Evolutionary conservation across 208 protist genomes (phyloP).

Genomic region (Trypanosoma lewisi): DNA sequence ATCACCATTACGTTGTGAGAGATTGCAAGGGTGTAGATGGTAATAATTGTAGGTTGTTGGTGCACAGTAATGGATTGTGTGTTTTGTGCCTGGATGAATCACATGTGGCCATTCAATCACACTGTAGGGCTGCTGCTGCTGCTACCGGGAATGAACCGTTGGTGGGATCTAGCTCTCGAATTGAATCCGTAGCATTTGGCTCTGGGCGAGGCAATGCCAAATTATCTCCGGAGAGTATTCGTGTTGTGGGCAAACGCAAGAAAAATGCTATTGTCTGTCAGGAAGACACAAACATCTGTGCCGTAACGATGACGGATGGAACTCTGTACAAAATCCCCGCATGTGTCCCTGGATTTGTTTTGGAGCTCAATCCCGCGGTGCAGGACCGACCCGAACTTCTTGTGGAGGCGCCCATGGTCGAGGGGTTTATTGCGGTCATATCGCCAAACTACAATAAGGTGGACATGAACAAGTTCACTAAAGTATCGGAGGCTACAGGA

Average conservation of each 20-base stretch:
- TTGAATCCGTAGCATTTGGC: slow-evolving; percentile 40
- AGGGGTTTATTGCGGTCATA: slow-evolving; percentile 81
- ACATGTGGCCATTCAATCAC: slow-evolving; percentile 36
- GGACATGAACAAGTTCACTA: slow-evolving; percentile 43
- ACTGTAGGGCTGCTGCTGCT: not conserved
- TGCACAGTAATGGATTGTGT: slow-evolving; percentile 85
- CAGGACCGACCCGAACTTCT: slow-evolving; percentile 56
- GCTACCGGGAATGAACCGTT: not conserved
- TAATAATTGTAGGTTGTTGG: slow-evolving; percentile 74
- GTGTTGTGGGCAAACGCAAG: slow-evolving; percentile 81
- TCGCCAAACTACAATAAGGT: slow-evolving; percentile 53
- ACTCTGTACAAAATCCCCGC: slow-evolving; percentile 61
- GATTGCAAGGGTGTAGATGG: slow-evolving; percentile 61
- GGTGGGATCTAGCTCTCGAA: not conserved
- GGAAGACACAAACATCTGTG: slow-evolving; percentile 74
- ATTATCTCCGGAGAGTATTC: slow-evolving; percentile 41
- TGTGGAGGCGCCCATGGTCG: slow-evolving; percentile 41
- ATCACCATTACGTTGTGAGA: slow-evolving; percentile 64
- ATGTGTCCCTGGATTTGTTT: slow-evolving; percentile 74
- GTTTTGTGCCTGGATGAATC: slow-evolving; percentile 75
- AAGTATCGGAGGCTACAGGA: slow-evolving; percentile 63
- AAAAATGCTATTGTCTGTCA: slow-evolving; percentile 83
- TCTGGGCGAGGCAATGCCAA: slow-evolving; percentile 46
- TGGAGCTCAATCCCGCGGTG: slow-evolving; percentile 73
- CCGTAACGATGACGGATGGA: slow-evolving; percentile 47